Base-by-base conservation (phyloP, 1,284 basidiomycete genomes). In the Malassezia yamatoensis region DNA sequence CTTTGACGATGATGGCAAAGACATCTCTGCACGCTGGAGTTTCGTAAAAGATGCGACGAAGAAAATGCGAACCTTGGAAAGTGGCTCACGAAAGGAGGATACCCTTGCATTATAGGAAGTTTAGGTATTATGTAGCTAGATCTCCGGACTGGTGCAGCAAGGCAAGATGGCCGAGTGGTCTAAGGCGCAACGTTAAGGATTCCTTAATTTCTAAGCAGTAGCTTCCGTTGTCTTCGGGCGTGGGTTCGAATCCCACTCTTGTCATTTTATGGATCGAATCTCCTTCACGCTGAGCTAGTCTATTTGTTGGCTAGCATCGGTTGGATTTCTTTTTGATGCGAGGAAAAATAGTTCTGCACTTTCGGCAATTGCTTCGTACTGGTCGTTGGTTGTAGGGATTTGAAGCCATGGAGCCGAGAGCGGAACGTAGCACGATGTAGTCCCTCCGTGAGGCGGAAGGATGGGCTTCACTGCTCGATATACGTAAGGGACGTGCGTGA, bases 21-120 rank as follows among this genome's bases (percentile, higher is more conserved):
- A 64, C 47, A 61, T 70, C 36, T 53, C 64, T 20, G 45, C 61
- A 10, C 49, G 55, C 12, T 71, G 71, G 71, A 59, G 55, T 16
- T 72, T 73, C 54, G 72, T 72, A 24, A 59, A 65, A 45, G 60
- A 72, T 38, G 63, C 70, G 5, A 61, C 63, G 33, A 55, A 55
- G 42, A 70, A 69, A 55, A 71, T 65, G 60, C 64, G 63, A 49
- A 67, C 61, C 50, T 58, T 68, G 8, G 62, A 62, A 39, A 67
- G 64, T 36, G 68, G 63, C 4, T 62, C 61, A 38, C 54, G 65
- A 18, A 65, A 47, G 24, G 6, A 45, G 7, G 5, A 29, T 3
- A 11, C 24, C 24, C 24, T 29, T 29, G 24, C 24, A 29, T 29
- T 29, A 29, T 29, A 29, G 24, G 24, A 18, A n/a, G n/a, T 39